Percentiles rank a stretch among this genome's conserved stretches.
Evolutionary conservation across 345 rosid genomes (phyloP).

Genomic region (Populus tremula): DNA sequence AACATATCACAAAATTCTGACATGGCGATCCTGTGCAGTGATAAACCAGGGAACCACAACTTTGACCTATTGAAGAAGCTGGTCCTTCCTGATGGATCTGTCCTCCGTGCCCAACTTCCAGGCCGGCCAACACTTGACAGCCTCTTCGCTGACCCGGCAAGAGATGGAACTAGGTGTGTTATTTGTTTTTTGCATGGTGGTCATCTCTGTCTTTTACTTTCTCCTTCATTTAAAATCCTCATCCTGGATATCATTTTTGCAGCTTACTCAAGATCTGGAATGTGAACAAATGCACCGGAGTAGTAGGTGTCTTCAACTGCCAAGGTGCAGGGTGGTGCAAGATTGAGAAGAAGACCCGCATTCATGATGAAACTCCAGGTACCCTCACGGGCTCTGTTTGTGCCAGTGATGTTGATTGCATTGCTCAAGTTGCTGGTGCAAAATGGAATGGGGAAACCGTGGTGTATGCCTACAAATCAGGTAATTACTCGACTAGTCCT

Average conservation of each 20-base stretch:
- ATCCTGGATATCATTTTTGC: constrained; percentile 11
- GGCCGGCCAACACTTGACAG: constrained; percentile 94
- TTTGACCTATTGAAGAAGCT: constrained; percentile 75
- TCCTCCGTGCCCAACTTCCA: constrained; percentile 80
- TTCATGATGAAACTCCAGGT: constrained; percentile 83
- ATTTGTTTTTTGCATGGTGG: neutral
- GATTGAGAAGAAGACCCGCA: constrained; percentile 65
- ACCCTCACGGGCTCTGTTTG: constrained; percentile 65
- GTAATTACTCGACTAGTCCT: constrained; percentile 29
- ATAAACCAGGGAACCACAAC: constrained; percentile 93
- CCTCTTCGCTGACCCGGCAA: constrained; percentile 82
- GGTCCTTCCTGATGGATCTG: constrained; percentile 93
- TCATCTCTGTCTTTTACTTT: neutral
- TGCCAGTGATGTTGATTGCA: constrained; percentile 67
- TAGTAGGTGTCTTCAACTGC: constrained; percentile 93
- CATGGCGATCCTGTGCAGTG: constrained; percentile 40
- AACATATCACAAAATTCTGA: neutral
- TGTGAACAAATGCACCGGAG: constrained; percentile 72
- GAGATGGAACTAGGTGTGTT: constrained; percentile 71
- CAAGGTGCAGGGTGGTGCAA: constrained; percentile 99
- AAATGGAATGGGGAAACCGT: constrained; percentile 78
- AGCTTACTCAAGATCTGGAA: constrained; percentile 96
- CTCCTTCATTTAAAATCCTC: neutral
- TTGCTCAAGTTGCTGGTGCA: constrained; percentile 64
- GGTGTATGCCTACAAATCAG: constrained; percentile 70